Evolutionary conservation across 1,284 basidiomycete species (phyloP).

Genomic region (Xerocomus nothofagi): DNA sequence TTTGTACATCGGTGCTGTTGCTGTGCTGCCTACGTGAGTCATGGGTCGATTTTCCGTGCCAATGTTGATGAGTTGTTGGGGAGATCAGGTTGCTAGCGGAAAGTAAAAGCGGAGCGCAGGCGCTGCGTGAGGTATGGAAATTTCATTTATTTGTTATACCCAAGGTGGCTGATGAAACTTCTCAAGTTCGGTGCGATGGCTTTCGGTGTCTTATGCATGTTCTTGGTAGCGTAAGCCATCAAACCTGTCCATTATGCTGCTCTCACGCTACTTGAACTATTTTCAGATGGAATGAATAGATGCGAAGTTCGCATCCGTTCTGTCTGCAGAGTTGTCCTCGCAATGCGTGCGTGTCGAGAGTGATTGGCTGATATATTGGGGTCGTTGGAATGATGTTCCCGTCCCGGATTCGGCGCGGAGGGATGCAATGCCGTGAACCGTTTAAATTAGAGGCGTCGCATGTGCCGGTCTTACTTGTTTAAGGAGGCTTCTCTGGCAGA

Average conservation of each 20-base stretch:
- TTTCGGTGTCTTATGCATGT: constrained; percentile 86
- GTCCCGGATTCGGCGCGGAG: constrained; percentile 10
- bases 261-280: constrained; percentile 20
- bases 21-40: constrained; percentile 83
- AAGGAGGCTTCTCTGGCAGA: constrained; percentile 1
- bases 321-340: constrained; percentile 2
- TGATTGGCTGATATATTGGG: neutral
- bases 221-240: constrained; percentile 76
- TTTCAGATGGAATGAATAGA: constrained; percentile 81
- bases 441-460: constrained; percentile 28
- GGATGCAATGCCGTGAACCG: constrained; percentile 28
- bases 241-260: constrained; percentile 17
- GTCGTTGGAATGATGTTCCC: neutral
- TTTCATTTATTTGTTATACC: constrained; percentile 10
- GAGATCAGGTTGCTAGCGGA: constrained; percentile 71
- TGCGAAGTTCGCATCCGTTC: constrained; percentile 7
- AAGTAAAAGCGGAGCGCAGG: constrained; percentile 82
- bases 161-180: constrained; percentile 21
- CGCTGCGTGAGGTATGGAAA: constrained; percentile 73
- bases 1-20: constrained; percentile 88
- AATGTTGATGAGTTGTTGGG: constrained; percentile 13
- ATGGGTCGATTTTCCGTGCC: constrained; percentile 8
- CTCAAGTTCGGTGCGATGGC: constrained; percentile 84
- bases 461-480: constrained; percentile 18
- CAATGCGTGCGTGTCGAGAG: neutral